These are phyloP conservation scores for Dalbergia cochinchinensis DNA, from an alignment of 306 rosid species.

Conservation along the genomic window DNA sequence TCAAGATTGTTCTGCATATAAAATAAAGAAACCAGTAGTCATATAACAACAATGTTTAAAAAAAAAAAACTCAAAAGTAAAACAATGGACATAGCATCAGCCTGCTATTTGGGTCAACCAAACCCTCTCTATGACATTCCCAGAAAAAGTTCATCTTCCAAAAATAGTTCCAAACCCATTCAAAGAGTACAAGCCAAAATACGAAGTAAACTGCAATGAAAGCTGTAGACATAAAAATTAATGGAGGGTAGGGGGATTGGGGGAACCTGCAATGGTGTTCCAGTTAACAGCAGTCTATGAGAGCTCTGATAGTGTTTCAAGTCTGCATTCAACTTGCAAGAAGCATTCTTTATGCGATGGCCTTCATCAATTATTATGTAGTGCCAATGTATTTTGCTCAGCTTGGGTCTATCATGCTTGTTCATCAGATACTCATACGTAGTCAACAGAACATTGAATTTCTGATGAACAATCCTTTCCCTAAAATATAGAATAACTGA, in stretches of 20 bases:
- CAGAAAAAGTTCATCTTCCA: not conserved
- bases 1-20: constrained; percentile 81
- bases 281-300: constrained; percentile 96
- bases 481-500: constrained; percentile 59
- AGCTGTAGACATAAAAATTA: constrained; percentile 9
- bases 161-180: not conserved
- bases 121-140: constrained; percentile 22
- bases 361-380: constrained; percentile 98
- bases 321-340: constrained; percentile 98
- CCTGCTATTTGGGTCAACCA: not conserved
- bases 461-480: constrained; percentile 93
- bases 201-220: constrained; percentile 55
- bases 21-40: constrained; percentile 33
- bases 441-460: constrained; percentile 95
- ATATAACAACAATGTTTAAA: constrained; percentile 10
- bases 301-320: constrained; percentile 94
- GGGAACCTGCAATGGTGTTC: constrained; percentile 95
- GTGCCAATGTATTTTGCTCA: constrained; percentile 96
- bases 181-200: constrained; percentile 40
- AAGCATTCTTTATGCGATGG: constrained; percentile 99
- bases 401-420: constrained; percentile 98
- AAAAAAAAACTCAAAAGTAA: not conserved
- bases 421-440: constrained; percentile 99
- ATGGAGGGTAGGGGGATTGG: too few relatives aligned
- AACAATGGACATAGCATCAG: not conserved